Evolutionary conservation across 2,329 filamentous ascomycete species (phyloP).

Genomic region (Diaporthe citriasiana): DNA sequence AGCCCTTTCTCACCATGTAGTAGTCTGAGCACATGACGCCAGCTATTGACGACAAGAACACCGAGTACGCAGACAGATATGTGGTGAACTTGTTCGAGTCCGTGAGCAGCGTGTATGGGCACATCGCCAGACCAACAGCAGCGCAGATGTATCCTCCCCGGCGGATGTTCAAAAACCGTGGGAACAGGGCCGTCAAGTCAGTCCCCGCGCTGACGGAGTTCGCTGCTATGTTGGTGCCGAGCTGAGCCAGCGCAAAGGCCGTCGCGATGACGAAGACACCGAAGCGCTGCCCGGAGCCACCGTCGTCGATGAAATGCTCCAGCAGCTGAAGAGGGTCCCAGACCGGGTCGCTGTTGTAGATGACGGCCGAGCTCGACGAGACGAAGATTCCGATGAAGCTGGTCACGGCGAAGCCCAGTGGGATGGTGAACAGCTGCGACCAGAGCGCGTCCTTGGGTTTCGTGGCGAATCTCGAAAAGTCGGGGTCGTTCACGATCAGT

Average conservation of each 20-base stretch:
- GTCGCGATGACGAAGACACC: slow-evolving; percentile 81
- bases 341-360: slow-evolving; percentile 74
- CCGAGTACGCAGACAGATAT: slow-evolving; percentile 91
- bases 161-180: slow-evolving; percentile 86
- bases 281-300: slow-evolving; percentile 76
- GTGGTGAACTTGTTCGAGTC: slow-evolving; percentile 88
- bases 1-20: slow-evolving; percentile 86
- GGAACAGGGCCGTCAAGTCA: slow-evolving; percentile 84
- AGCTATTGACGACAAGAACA: slow-evolving; percentile 93
- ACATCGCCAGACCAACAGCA: slow-evolving; percentile 84
- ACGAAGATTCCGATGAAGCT: slow-evolving; percentile 88
- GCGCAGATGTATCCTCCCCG: slow-evolving; percentile 91
- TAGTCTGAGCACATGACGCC: slow-evolving; percentile 94
- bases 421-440: slow-evolving; percentile 84
- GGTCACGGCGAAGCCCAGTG: slow-evolving; percentile 80
- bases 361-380: slow-evolving; percentile 78
- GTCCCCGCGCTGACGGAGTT: slow-evolving; percentile 89
- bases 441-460: slow-evolving; percentile 83
- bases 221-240: slow-evolving; percentile 89
- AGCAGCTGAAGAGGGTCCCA: slow-evolving; percentile 82
- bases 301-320: slow-evolving; percentile 76
- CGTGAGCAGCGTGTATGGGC: slow-evolving; percentile 85
- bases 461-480: slow-evolving; percentile 86
- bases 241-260: slow-evolving; percentile 82
- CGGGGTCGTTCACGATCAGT: slow-evolving; percentile 85